Evolutionary conservation across 176 grass and related monocot genomes (phyloP), one percentile per base, ranked within the genome.

Genomic region (Musa acuminata): DNA sequence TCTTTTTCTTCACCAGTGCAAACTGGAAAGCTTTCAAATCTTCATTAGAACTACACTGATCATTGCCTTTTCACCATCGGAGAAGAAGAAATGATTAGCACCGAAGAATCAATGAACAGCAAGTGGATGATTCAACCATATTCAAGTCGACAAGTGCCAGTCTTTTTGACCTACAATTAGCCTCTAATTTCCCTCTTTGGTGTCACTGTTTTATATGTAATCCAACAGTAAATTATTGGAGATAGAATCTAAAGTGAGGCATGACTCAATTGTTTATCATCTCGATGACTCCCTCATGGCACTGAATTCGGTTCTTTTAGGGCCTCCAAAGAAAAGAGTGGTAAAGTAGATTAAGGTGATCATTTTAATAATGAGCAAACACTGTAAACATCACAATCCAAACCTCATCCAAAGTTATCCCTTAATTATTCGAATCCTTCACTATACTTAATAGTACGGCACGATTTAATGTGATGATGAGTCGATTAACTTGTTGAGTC

Each of bases 341-440:
- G 12, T 67, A 67, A 67, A 67, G 23, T 29, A 67, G 64, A 29
- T 67, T 16, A 65, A 67, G 26, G 23, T 7, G 10, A 67, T 20
- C 2, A 67, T 67, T 67, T 10, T 29, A 67, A 67, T 63, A 63
- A 66, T 12, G 10, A 26, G 1, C 57, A 67, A 67, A 67, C 64
- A 67, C 24, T 8, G 16, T 14, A 35, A 35, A 4, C 64, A 67
- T 67, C 64, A 16, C 14, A 17, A 67, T 67, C 64, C 35, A 3
- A 66, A 66, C 7, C 63, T 66, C 16, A 67, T 67, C 64, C 64
- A 8, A 67, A 67, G 26, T 27, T 16, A 66, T 67, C 64, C 64
- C 3, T 43, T 6, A 43, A 6, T 43, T 43, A 43, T 43, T 43
- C 35, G 35, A 43, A 43, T 43, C 35, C 4, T 43, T 43, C 35